phyloP scores from a whole-genome alignment of 345 rosid species.

The Lepidium didymum region DNA sequence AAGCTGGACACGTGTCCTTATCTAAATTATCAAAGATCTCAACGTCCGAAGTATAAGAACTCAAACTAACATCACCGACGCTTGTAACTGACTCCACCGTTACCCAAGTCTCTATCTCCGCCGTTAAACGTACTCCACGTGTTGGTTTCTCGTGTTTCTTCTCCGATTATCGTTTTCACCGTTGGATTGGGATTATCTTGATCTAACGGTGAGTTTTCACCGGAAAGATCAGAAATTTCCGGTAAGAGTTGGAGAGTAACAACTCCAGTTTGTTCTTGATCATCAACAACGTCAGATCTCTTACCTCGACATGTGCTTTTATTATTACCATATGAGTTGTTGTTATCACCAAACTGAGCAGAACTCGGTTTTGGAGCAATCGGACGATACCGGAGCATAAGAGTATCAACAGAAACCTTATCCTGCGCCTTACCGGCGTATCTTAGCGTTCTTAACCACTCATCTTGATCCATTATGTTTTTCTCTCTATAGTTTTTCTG shows the following conservation, averaged over 20 bases:
- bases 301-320: constrained; percentile 26
- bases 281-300: constrained; percentile 23
- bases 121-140: constrained; percentile 19
- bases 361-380: constrained; percentile 54
- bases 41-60: constrained; percentile 30
- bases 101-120: constrained; percentile 37
- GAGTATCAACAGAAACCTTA: constrained; percentile 36
- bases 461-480: constrained; percentile 21
- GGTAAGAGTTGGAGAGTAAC: constrained; percentile 62
- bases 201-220: constrained; percentile 7
- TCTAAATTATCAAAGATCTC: constrained; percentile 31
- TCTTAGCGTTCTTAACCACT: constrained; percentile 25
- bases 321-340: constrained; percentile 23
- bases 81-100: constrained; percentile 39
- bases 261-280: not conserved
- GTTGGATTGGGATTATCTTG: constrained; percentile 17
- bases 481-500: constrained; percentile 10
- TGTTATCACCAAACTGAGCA: constrained; percentile 25
- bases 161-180: constrained; percentile 6
- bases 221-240: constrained; percentile 25
- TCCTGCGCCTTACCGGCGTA: constrained; percentile 31
- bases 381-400: constrained; percentile 80
- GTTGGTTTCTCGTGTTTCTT: constrained; percentile 6
- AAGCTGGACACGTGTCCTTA: constrained; percentile 45
- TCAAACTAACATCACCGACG: constrained; percentile 19